phyloP scores from a whole-genome alignment of 768 basidiomycete species.

The Boletus subparvulus region DNA sequence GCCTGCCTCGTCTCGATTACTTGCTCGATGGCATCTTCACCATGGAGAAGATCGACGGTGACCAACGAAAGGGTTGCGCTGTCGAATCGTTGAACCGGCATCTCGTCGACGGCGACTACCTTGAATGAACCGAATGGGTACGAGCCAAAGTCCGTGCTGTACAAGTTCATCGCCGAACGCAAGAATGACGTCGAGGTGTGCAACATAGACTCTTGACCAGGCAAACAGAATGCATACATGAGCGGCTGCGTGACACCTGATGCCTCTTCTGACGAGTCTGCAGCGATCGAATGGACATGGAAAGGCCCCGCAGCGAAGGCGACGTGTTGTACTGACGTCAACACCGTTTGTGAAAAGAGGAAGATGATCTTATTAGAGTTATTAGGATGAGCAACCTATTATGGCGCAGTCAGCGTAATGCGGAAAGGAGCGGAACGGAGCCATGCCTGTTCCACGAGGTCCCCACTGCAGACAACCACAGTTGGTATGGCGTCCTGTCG shows the following conservation, averaged over 20 bases:
- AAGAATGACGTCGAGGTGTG: conserved; percentile 70
- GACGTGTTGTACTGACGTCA: conserved; percentile 95
- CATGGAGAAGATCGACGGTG: conserved; percentile 79
- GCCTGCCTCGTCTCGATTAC: conserved; percentile 86
- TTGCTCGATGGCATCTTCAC: conserved; percentile 89
- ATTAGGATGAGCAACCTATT: conserved; percentile 87
- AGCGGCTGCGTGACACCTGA: conserved; percentile 62
- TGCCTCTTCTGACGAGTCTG: conserved; percentile 64
- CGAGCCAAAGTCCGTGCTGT: conserved; percentile 87
- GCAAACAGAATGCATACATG: conserved; percentile 91
- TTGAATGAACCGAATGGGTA: conserved; percentile 97
- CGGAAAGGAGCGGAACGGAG: conserved; percentile 4
- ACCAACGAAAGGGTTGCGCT: conserved; percentile 81
- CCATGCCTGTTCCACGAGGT: conserved; percentile 87
- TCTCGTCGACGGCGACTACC: conserved; percentile 88
- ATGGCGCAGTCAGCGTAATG: conserved; percentile 7
- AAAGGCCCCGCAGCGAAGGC: conserved; percentile 96
- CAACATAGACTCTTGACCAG: conserved; percentile 78
- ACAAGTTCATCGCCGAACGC: conserved; percentile 90
- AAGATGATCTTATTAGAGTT: conserved; percentile 95
- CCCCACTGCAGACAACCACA: conserved; percentile 90
- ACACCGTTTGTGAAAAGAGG: conserved; percentile 80
- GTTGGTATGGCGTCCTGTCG: conserved; percentile 67
- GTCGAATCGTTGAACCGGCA: conserved; percentile 79
- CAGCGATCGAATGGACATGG: conserved; percentile 67